These are phyloP conservation scores for Blastobotrys petasosporus DNA, from an alignment of 1,139 yeast genomes.

Conservation along the genomic window DNA sequence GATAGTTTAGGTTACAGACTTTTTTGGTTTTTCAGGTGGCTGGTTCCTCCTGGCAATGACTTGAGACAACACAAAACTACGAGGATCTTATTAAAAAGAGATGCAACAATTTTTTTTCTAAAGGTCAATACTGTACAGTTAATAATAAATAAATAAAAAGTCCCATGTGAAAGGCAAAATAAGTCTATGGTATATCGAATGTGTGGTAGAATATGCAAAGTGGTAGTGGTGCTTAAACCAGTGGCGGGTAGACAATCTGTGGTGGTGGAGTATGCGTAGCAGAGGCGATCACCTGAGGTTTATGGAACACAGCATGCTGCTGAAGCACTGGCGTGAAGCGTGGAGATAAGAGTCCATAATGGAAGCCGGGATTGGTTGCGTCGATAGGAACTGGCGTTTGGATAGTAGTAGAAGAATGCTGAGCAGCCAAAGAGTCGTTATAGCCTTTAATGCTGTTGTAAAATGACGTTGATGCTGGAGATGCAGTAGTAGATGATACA, in stretches of 20 bases:
- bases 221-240: too few species aligned
- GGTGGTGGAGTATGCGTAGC: too few species aligned
- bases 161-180: neutral
- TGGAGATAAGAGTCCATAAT: slow-evolving; percentile 2
- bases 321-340: neutral
- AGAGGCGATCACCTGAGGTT: too few species aligned
- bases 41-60: too few species aligned
- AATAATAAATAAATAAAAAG: slow-evolving; percentile 1
- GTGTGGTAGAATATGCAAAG: neutral
- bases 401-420: neutral
- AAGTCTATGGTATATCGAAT: slow-evolving; percentile 1
- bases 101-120: neutral
- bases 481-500: neutral
- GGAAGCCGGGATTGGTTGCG: neutral
- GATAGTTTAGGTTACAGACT: too few species aligned
- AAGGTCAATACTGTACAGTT: neutral
- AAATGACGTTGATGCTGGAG: too few species aligned
- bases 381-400: neutral
- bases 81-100: too few species aligned
- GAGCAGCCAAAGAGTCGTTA: neutral
- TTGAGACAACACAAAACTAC: too few species aligned
- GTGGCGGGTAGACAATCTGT: too few species aligned
- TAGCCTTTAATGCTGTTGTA: neutral
- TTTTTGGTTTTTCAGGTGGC: too few species aligned
- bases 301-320: too few species aligned